A percentile compares a stretch with the other conserved stretches of the same genome.
These are phyloP conservation scores for Hirsutella thompsonii DNA, from an alignment of 2,329 filamentous ascomycete species.

Conservation along the genomic window DNA sequence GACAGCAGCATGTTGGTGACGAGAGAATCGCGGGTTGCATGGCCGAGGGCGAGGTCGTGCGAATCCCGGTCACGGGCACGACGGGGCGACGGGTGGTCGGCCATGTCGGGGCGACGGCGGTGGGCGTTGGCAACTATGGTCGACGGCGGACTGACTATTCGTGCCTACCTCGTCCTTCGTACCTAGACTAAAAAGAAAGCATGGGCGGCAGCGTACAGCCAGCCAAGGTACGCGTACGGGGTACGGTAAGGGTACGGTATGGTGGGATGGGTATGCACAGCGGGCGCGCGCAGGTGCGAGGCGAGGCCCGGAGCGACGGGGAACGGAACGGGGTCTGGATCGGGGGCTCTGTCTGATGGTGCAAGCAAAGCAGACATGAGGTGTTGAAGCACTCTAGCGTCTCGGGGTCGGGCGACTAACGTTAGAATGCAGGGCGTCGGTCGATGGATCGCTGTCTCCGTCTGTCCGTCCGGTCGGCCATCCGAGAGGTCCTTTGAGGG, in stretches of 20 bases:
- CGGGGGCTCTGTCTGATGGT: neutral
- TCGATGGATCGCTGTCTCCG: no score
- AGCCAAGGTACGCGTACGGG: no score
- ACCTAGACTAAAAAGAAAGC: constrained; percentile 8
- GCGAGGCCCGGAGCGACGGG: neutral
- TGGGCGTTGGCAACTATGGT: constrained; percentile 1
- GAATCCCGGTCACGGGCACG: constrained; percentile 41
- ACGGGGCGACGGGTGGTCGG: constrained; percentile 11
- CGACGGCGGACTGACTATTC: no score
- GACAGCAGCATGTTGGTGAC: constrained; percentile 94
- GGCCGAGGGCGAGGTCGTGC: constrained; percentile 71
- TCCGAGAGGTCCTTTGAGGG: no score
- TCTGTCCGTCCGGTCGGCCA: no score
- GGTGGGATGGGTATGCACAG: neutral
- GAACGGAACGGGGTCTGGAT: neutral
- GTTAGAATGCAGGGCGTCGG: no score
- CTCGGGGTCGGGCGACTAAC: no score
- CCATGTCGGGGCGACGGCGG: constrained; percentile 10
- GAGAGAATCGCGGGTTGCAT: constrained; percentile 76
- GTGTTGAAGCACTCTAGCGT: no score
- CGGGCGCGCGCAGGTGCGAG: neutral
- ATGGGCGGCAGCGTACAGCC: constrained; percentile 6
- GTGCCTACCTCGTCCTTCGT: no score
- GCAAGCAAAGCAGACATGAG: no score
- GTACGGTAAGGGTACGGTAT: no score